Evolutionary conservation across 352 stramenopile species (phyloP), one percentile per base, ranked within the genome.

Genomic region (Paralagenidium karlingii): DNA sequence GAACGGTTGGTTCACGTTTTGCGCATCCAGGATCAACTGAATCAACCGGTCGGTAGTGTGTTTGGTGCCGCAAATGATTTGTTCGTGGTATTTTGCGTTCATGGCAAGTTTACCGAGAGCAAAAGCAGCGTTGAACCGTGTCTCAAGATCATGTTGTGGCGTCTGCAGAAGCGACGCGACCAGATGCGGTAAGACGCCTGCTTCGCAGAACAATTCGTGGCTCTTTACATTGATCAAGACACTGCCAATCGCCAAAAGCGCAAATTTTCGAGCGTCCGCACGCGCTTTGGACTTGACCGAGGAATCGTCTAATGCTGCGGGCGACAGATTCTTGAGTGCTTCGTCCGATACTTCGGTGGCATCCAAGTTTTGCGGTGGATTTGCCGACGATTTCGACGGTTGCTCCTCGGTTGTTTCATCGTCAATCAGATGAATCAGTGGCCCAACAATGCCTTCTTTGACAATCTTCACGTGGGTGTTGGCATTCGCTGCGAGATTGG

Each of bases 81-180:
- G n/a, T 28, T 77, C 65, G 28, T 90, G 63, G 20, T 85, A 77
- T 10, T 45, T 53, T 13, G 62, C 63, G 46, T 90, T 82, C 49
- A 81, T 82, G 5, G 89, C 73, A 16, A 98, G 71, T 52, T 97
- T 98, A 19, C 87, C 92, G 11, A 97, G 66, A 8, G 85, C 73
- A 51, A 95, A 98, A 21, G 83, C 81, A 0, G 88, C 82, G 47
- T 97, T 90, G 47, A 97, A 95, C 13, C 87, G 78, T 27, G 77
- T 95, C 52, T 98, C 92, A 51, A 89, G 68, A 45, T 83, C 58
- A 43, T 89, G 77, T n/a, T n/a, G n/a, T n/a, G n/a, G n/a, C 8
- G 64, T 43, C 8, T 52, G 19, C 16, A 70, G 45, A 15, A 97
- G 44, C 2, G 75, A 61, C 8, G 57, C 53, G 4, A 93, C 58